Evolutionary conservation across 163 green algal genomes (phyloP).

Genomic region (Chlamydomonas reinhardtii): DNA sequence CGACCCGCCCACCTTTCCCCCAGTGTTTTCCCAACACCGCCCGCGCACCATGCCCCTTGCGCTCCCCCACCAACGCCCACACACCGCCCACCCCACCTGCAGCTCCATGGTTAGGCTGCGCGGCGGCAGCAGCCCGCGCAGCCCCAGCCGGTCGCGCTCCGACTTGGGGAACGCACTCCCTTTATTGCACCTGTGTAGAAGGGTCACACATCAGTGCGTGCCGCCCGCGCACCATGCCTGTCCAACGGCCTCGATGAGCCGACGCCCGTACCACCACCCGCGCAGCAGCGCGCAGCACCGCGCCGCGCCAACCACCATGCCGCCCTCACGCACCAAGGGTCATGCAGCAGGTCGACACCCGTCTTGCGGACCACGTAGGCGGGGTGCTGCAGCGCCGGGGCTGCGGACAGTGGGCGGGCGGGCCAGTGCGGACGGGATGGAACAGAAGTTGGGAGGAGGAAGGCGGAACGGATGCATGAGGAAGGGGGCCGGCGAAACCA

Average conservation of each 20-base stretch:
- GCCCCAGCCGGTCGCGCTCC: slow-evolving; percentile 90
- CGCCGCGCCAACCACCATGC: no score
- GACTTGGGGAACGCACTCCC: slow-evolving; percentile 85
- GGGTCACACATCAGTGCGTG: no score
- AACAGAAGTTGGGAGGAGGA: not conserved
- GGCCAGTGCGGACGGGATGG: not conserved
- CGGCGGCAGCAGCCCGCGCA: slow-evolving; percentile 92
- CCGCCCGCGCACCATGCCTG: no score
- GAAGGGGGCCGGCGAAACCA: no score
- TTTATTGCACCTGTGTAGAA: slow-evolving; percentile 66
- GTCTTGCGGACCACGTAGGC: slow-evolving; percentile 55
- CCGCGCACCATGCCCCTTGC: not conserved
- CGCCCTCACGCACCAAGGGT: slow-evolving; percentile 54
- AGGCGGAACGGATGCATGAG: no score
- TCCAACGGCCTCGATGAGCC: no score
- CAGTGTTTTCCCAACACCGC: no score
- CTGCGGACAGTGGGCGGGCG: not conserved
- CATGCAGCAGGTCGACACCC: slow-evolving; percentile 83
- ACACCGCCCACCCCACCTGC: slow-evolving; percentile 70
- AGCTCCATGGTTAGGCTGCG: slow-evolving; percentile 78
- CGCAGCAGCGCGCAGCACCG: no score
- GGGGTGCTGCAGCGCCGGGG: slow-evolving; percentile 19
- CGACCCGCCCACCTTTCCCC: no score
- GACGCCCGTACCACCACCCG: no score
- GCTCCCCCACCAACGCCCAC: not conserved